A percentile compares a stretch with the other conserved stretches of the same genome.
Conservation (phyloP, 1,139 yeast species). For the Saccharomycopsis hybrid region DNA sequence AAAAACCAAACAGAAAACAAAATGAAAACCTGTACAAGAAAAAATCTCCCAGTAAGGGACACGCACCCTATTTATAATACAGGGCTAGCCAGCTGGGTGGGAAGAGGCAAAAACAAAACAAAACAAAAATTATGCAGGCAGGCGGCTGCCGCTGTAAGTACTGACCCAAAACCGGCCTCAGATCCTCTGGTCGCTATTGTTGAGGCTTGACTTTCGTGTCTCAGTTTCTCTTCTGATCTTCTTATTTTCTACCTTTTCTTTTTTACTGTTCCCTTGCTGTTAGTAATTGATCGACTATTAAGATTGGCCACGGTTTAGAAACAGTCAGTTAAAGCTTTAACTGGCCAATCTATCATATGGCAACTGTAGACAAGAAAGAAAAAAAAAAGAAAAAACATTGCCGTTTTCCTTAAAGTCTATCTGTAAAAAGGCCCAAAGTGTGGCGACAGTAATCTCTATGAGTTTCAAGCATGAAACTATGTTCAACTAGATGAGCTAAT, state of each 20-base stretch:
- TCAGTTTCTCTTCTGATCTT: too few relatives aligned
- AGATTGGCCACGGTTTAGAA: not conserved
- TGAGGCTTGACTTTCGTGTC: not conserved
- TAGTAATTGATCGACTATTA: too few relatives aligned
- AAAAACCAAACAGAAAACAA: not conserved
- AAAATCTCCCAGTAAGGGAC: not conserved
- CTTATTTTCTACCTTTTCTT: too few relatives aligned
- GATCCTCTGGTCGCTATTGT: not conserved
- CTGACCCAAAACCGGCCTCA: not conserved
- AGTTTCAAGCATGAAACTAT: too few relatives aligned
- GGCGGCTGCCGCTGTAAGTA: not conserved
- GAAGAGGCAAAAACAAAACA: not conserved
- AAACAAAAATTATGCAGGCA: not conserved
- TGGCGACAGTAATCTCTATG: too few relatives aligned
- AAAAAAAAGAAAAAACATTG: too few relatives aligned
- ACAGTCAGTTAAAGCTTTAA: not conserved
- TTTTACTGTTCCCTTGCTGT: too few relatives aligned
- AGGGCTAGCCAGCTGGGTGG: not conserved
- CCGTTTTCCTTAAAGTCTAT: too few relatives aligned
- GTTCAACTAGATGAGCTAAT: too few relatives aligned
- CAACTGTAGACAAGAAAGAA: not conserved
- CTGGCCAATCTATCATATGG: not conserved
- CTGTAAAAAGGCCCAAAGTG: too few relatives aligned
- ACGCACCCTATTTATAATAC: slow-evolving; percentile 2
- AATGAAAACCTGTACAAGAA: not conserved